Conservation (phyloP, 2,329 filamentous ascomycete species). For the Dactylellina haptotyla region DNA sequence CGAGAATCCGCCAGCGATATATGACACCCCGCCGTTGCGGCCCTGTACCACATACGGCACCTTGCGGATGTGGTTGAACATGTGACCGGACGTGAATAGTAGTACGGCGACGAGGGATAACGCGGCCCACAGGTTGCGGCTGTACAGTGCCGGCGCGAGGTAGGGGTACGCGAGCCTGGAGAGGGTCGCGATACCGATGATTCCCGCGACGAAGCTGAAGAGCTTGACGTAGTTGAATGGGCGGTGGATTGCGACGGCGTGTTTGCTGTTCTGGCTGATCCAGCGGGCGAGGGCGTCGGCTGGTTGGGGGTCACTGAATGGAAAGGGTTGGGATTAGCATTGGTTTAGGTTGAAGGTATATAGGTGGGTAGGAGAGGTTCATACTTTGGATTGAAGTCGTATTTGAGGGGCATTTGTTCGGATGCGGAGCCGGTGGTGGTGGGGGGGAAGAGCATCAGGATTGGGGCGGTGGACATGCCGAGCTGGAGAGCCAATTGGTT, state of each 20-base stretch:
- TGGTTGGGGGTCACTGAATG: conserved; percentile 22
- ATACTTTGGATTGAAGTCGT: conserved; percentile 64
- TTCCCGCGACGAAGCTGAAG: conserved; percentile 72
- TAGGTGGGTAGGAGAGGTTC: conserved; percentile 72
- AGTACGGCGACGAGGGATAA: conserved; percentile 88
- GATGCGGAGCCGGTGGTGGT: conserved; percentile 69
- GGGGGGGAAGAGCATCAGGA: conserved; percentile 86
- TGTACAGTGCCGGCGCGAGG: conserved; percentile 81
- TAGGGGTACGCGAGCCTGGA: conserved; percentile 79
- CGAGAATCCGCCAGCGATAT: conserved; percentile 91
- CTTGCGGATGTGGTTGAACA: conserved; percentile 99
- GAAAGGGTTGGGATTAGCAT: conserved; percentile 1
- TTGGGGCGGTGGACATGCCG: conserved; percentile 90
- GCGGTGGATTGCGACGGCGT: conserved; percentile 79
- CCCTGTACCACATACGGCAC: conserved; percentile 90
- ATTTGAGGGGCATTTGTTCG: conserved; percentile 77
- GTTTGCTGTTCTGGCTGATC: conserved; percentile 81
- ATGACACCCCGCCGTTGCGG: conserved; percentile 83
- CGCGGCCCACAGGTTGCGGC: conserved; percentile 92
- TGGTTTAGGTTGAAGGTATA: conserved; percentile 72
- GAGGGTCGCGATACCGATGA: conserved; percentile 76
- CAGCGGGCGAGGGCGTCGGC: conserved; percentile 65
- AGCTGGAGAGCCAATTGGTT: conserved; percentile 68
- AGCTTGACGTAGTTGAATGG: conserved; percentile 88
- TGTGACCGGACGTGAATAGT: conserved; percentile 93